Base-by-base conservation (phyloP, 1,284 basidiomycete genomes). In the Malassezia furfur region DNA sequence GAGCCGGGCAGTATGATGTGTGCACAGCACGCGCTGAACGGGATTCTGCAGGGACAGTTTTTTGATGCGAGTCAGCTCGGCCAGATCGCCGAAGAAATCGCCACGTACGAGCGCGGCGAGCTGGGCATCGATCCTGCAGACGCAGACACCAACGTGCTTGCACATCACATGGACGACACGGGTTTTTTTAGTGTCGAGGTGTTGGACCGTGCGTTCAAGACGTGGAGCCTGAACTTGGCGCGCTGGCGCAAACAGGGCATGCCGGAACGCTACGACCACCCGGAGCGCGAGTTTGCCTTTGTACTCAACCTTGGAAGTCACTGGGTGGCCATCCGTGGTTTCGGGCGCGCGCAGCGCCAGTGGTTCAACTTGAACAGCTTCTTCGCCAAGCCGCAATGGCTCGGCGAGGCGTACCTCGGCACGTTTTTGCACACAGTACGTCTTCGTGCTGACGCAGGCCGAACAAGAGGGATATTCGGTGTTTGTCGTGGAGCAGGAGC, bases 331-430 rank as follows among this genome's bases (percentile, higher is more conserved):
- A 55, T 72, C 31, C 62, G 71, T 22, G 60, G 68, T 2, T 74
- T 74, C 31, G 67, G 68, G 22, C 50, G 54, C 0, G 46, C 38
- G 2, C 50, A 48, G 21, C 47, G 59, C 28, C 17, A 32, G 32
- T 50, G 47, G 50, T 73, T 65, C 62, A 74, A 74, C 39, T 64
- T 74, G 52, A 74, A 74, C 58, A 68, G 65, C 8, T 72, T 70
- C 41, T 52, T 70, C 2, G 35, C 55, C 1, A 48, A 63, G 35
- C 71, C 71, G 1, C 49, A 53, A 19, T 72, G 68, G 68, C 61
- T 74, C 28, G 67, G 71, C 25, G 58, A 57, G 34, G 60, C 58
- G 19, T 74, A 72, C 37, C 62, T 74, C 8, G 64, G 64, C 36
- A 67, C 70, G 8, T 61, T 74, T 9, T 55, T 74, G 15, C 61